phyloP scores from a whole-genome alignment of 2,329 filamentous ascomycete genomes.

The Phaeosphaeria sp. region DNA sequence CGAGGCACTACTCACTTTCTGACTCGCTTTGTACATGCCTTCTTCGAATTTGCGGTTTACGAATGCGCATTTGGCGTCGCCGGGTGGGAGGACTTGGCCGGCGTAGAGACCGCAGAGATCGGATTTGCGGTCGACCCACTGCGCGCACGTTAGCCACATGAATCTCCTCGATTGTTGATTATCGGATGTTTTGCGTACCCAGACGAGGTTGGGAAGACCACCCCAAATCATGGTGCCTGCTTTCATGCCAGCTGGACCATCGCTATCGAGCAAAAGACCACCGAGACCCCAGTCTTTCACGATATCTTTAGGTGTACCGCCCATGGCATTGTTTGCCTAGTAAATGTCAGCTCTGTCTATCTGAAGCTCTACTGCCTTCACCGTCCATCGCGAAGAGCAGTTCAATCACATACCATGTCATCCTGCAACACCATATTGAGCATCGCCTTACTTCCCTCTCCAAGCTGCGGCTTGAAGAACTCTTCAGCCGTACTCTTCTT shows the following conservation, averaged over 20 bases:
- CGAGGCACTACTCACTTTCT: constrained; percentile 1
- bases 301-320: constrained; percentile 20
- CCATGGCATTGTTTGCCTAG: constrained; percentile 32
- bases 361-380: too few species aligned
- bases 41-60: constrained; percentile 27
- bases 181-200: constrained; percentile 25
- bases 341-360: background rate
- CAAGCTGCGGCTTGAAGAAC: constrained; percentile 43
- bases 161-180: background rate
- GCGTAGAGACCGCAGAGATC: constrained; percentile 41
- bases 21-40: constrained; percentile 4
- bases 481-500: constrained; percentile 31
- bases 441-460: constrained; percentile 9
- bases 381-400: too few species aligned
- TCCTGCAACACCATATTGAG: constrained; percentile 47
- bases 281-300: constrained; percentile 40
- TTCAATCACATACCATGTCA: constrained; percentile 21
- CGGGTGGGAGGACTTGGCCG: constrained; percentile 36
- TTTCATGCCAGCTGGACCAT: constrained; percentile 29
- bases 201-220: constrained; percentile 41
- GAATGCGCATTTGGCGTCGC: constrained; percentile 27
- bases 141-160: constrained; percentile 1
- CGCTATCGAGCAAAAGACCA: constrained; percentile 32
- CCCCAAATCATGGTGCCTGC: constrained; percentile 42
- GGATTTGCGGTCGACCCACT: constrained; percentile 42